Base-by-base conservation (phyloP, 495 filamentous ascomycete species). In the Penicillium cataractarum region DNA sequence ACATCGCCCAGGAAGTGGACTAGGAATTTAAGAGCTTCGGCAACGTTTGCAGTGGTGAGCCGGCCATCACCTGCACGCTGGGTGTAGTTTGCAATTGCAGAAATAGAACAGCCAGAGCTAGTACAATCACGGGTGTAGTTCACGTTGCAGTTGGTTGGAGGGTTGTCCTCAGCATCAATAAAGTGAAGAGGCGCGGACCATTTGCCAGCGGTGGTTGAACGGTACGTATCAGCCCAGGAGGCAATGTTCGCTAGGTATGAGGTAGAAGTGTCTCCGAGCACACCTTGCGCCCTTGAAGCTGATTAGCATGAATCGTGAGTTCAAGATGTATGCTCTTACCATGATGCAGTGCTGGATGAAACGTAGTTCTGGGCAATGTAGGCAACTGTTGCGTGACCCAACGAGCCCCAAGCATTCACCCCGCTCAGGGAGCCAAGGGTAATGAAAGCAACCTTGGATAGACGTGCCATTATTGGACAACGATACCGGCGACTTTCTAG, bases 151-250 rank as follows among this genome's bases (percentile, higher is more conserved):
- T 62, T 70, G 9, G 68, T 74, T 3, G 85, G 81, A 37, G 89
- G 89, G 49, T 76, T 73, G 64, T 91, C 89, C 49, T 85, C 71
- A 6, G 87, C 87, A 74, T 91, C 86, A 66, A 89, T 86, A 66
- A 78, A 89, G 71, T 90, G 87, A 58, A 76, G 83, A 0, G 81
- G 74, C 8, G 76, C 72, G 27, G 81, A 84, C 76, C 80, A 89
- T 29, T 60, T 71, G 10, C 86, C 86, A 6, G 76, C 86, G 0
- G 70, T 63, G 31, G 83, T 86, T 39, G 78, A 76, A 24, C 85
- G 78, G 65, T 84, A 89, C 31, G 71, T 66, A 65, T 90, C 88
- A 65, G 80, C 87, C 86, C 86, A 90, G 3, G 84, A 78, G 21
- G 87, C 86, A 17, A 88, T 79, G 50, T 74, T 76, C 13, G 86